Evolutionary conservation across 2,329 filamentous ascomycete species (phyloP), one percentile per base, ranked within the genome.

Genomic region (Stemphylium vesicarium): DNA sequence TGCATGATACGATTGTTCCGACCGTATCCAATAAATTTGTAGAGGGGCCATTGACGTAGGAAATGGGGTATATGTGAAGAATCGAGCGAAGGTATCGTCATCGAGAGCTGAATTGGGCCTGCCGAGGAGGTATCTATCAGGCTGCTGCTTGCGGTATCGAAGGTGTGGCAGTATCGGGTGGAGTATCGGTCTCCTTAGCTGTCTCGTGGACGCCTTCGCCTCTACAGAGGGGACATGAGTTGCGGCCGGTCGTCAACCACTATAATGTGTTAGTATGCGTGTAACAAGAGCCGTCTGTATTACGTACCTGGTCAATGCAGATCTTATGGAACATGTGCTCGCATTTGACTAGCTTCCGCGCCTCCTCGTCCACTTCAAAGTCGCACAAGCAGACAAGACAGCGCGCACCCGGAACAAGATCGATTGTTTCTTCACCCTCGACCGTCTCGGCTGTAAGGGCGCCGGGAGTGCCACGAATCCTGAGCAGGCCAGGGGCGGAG

Each of bases 221-320:
- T 65, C 85, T 78, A 66, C 85, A 87, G 20, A 87, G 77, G 3
- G 85, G 85, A 66, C 85, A 87, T 4, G 84, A 87, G 67, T 87
- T 87, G 51, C 85, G 84, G 45, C 85, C 85, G 52, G 86, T 88
- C 15, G 85, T 89, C 41, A 89, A 77, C 87, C 87, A 89, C 85
- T 89, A 56, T 26, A 7, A 4, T 50, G 48, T 49, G 39, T 66
- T 48, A 70, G 58, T 47, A 44, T 29, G 26, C 20, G 49, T 18
- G 18, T 16, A 16, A 26, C 11, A n/a, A 32, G 24, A 16, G 4
- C 6, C 3, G n/a, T 41, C 13, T 26, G n/a, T 22, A 16, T 4
- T 35, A 68, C 81, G 66, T 78, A 88, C 86, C 80, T 88, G 84
- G 70, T 89, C 87, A 71, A 90, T 89, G 72, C 87, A 90, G 63